Evolutionary conservation across 2,329 filamentous ascomycete species (phyloP), one percentile per base, ranked within the genome.

Genomic region (Botrytis paeoniae): DNA sequence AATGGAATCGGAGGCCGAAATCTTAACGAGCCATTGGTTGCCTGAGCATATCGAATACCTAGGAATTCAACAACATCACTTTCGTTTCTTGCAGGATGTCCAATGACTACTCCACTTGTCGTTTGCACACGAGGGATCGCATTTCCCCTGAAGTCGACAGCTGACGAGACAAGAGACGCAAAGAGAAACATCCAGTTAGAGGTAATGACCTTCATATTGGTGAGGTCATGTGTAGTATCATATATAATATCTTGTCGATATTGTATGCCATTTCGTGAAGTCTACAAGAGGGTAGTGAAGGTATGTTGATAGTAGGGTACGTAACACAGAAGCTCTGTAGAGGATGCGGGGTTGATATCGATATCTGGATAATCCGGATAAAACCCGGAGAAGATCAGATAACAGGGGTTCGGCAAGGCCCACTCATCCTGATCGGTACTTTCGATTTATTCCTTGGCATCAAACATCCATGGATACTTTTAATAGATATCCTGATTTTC

Each of bases 11-110:
- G 66, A 10, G 66, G 59, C 39, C 75, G 79, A 74, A 84, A 85
- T 64, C 83, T 80, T 57, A 81, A 77, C 18, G 83, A 77, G 4
- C 81, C 82, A 32, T 80, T 75, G 22, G 84, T 82, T 9, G 82
- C 79, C 35, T 81, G 77, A 3, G 80, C 83, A 76, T 83, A 84
- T 12, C 81, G 82, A 69, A 85, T 82, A 18, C 82, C 82, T 12
- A 83, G 77, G 71, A 85, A 85, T 61, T 77, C 78, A 1, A 78
- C 76, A 5, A 80, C 78, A 4, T 75, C 69, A 4, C 75, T 73
- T 22, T 75, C 48, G 35, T 74, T 75, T 10, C 64, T 73, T 18
- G 75, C 77, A 35, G 76, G 69, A 63, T 78, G 78, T 39, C 79
- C 78, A 64, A 60, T 70, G 8, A 80, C 75, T n/a, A 74, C 73